Evolutionary conservation across 371 early-diverging fungal species (phyloP).

Genomic region (Saksenaea oblongispora): DNA sequence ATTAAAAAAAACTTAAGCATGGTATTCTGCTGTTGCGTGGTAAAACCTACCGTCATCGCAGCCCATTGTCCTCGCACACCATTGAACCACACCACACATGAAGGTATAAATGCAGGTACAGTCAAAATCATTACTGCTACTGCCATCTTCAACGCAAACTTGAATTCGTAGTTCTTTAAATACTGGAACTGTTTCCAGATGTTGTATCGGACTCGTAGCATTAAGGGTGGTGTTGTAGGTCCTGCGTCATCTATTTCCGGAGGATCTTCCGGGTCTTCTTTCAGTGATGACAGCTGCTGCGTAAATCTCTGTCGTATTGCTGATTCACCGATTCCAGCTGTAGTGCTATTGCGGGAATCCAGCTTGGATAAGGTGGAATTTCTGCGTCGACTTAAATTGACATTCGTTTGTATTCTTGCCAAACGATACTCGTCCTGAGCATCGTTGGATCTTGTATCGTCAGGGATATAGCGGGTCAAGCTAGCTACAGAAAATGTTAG

Average conservation of each 20-base stretch:
- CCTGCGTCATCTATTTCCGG: not conserved
- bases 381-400: conserved; percentile 18
- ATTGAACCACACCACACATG: conserved; percentile 37
- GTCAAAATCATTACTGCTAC: conserved; percentile 44
- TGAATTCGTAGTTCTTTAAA: conserved; percentile 52
- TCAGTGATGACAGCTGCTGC: not conserved
- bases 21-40: not conserved
- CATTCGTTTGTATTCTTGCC: conserved; percentile 26
- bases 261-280: not conserved
- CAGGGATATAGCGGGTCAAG: conserved; percentile 25
- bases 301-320: not conserved
- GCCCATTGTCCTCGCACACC: conserved; percentile 62
- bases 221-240: conserved; percentile 16
- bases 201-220: conserved; percentile 41
- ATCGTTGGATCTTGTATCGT: conserved; percentile 24
- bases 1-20: not conserved
- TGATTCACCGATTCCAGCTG: not conserved
- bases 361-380: not conserved
- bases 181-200: conserved; percentile 50
- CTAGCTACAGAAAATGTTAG: conserved; percentile 15
- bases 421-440: conserved; percentile 37
- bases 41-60: conserved; percentile 32
- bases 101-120: conserved; percentile 52
- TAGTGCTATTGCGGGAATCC: conserved; percentile 10
- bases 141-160: conserved; percentile 64